A percentile compares a stretch with the other conserved stretches of the same genome.
phyloP scores from a whole-genome alignment of 169 alveolate species.

The Nephromyces sp. region DNA sequence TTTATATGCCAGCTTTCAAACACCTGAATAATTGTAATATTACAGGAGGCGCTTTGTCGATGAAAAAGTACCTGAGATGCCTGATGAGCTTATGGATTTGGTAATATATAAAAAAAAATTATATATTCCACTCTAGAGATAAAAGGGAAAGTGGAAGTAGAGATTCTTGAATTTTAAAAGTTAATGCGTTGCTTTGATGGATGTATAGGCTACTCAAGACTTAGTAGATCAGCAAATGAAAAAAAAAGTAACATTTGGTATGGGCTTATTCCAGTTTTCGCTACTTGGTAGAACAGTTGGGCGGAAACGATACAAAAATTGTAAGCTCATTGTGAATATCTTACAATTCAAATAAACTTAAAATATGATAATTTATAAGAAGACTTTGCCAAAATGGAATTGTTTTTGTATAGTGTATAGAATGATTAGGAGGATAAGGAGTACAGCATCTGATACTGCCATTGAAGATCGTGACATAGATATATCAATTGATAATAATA shows the following conservation, averaged over 20 bases:
- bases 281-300: constrained; percentile 54
- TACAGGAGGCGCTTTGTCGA: constrained; percentile 49
- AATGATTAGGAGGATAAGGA: constrained; percentile 46
- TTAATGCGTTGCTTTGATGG: neutral
- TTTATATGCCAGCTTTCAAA: too few species aligned
- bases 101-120: neutral
- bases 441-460: constrained; percentile 51
- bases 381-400: neutral
- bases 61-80: constrained; percentile 50
- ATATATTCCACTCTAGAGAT: neutral
- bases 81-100: constrained; percentile 46
- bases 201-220: constrained; percentile 40
- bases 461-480: constrained; percentile 49
- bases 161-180: neutral
- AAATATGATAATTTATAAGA: neutral
- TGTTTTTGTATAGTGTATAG: constrained; percentile 36
- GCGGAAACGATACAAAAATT: constrained; percentile 38
- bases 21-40: too few species aligned
- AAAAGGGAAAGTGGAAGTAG: neutral
- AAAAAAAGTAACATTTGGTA: constrained; percentile 49
- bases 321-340: neutral
- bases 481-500: constrained; percentile 32
- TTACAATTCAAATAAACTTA: neutral
- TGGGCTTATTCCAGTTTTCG: constrained; percentile 55
- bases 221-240: constrained; percentile 47